Evolutionary conservation across 2,329 filamentous ascomycete genomes (phyloP).

Genomic region (Paraphoma sp.): DNA sequence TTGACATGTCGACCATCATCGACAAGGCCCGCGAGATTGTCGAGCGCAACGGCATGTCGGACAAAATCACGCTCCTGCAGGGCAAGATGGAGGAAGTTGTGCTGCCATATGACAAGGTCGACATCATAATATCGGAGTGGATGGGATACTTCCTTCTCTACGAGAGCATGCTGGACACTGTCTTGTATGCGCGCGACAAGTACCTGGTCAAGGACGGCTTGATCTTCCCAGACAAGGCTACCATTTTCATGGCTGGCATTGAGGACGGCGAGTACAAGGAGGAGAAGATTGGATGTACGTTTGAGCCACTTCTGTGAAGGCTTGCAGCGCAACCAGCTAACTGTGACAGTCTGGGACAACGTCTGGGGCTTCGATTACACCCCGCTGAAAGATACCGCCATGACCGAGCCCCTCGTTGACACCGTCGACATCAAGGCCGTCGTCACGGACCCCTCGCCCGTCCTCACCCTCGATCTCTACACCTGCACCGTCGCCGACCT

Average conservation of each 20-base stretch:
- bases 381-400: slow-evolving; percentile 89
- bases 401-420: slow-evolving; percentile 95
- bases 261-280: slow-evolving; percentile 99
- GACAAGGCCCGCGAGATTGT: slow-evolving; percentile 98
- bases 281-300: slow-evolving; percentile 94
- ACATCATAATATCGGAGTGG: slow-evolving; percentile 99
- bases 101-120: slow-evolving; percentile 91
- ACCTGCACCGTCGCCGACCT: slow-evolving; percentile 84
- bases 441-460: slow-evolving; percentile 85
- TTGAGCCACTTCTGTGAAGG: neutral
- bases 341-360: slow-evolving; percentile 87
- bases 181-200: slow-evolving; percentile 92
- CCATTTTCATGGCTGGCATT: slow-evolving; percentile 94
- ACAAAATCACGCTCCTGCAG: slow-evolving; percentile 97
- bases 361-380: slow-evolving; percentile 98
- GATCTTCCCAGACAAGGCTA: slow-evolving; percentile 99
- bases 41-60: slow-evolving; percentile 84
- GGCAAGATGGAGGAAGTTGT: slow-evolving; percentile 99
- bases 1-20: slow-evolving; percentile 99
- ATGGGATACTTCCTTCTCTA: slow-evolving; percentile 99
- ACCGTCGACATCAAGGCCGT: slow-evolving; percentile 97
- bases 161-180: slow-evolving; percentile 98
- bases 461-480: slow-evolving; percentile 92
- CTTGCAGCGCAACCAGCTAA: slow-evolving; percentile 1
- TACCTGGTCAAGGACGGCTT: slow-evolving; percentile 86